phyloP scores from a whole-genome alignment of 345 rosid species.

The Garcia nutans region DNA sequence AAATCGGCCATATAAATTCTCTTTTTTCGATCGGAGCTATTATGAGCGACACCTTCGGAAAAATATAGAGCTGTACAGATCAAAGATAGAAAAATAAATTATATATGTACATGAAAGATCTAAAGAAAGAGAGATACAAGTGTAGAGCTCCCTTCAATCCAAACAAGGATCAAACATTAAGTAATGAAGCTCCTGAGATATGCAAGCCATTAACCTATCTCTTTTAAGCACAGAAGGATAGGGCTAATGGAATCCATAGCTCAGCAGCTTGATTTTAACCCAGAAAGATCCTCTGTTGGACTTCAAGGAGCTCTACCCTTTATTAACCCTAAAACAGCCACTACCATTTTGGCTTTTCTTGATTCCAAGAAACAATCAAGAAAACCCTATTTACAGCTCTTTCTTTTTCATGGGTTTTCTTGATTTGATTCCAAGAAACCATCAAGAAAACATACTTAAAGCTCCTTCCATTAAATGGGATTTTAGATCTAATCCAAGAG shows the following conservation, averaged over 20 bases:
- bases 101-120: not conserved
- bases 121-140: not conserved
- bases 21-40: no score
- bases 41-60: no score
- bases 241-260: conserved; percentile 83
- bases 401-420: not conserved
- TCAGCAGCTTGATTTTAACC: conserved; percentile 70
- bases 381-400: no score
- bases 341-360: no score
- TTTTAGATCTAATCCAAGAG: not conserved
- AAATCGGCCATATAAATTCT: no score
- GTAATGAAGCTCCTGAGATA: conserved; percentile 77
- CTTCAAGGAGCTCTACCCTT: conserved; percentile 81
- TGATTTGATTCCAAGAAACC: no score
- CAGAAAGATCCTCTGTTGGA: conserved; percentile 70
- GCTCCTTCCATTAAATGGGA: not conserved
- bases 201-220: conserved; percentile 81
- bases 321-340: not conserved
- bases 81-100: not conserved
- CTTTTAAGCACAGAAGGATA: conserved; percentile 21
- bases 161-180: conserved; percentile 54
- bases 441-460: not conserved
- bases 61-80: not conserved
- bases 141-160: conserved; percentile 99
- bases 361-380: not conserved